Evolutionary conservation across 192 early-diverging fungal genomes (phyloP).

Genomic region (Dissophora globulifera): DNA sequence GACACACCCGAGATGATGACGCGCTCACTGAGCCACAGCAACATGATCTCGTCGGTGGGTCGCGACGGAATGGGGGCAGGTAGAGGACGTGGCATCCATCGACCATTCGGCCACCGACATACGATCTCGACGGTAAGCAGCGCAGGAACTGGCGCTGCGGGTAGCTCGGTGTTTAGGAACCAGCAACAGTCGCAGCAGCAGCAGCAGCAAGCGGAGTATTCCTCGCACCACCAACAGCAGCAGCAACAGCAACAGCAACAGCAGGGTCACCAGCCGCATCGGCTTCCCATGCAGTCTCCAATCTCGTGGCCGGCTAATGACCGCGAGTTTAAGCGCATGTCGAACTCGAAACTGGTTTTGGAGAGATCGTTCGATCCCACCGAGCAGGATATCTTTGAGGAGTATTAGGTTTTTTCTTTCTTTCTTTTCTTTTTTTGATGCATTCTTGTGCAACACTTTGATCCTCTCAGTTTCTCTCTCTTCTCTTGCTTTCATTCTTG

Average conservation of each 20-base stretch:
- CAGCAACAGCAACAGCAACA: constrained; percentile 27
- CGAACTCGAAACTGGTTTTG: constrained; percentile 44
- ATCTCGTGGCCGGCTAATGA: constrained; percentile 43
- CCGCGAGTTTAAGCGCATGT: constrained; percentile 52
- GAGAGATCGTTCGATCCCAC: constrained; percentile 36
- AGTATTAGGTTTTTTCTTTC: constrained; percentile 15
- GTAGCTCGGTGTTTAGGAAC: constrained; percentile 6
- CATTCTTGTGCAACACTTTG: too few relatives aligned
- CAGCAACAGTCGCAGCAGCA: constrained; percentile 15
- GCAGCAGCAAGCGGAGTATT: constrained; percentile 8
- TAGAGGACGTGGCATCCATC: background rate
- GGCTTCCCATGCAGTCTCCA: constrained; percentile 8
- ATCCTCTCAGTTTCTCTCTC: constrained; percentile 10
- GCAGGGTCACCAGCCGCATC: background rate
- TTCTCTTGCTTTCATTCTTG: too few relatives aligned
- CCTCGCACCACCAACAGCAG: constrained; percentile 6
- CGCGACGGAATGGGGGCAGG: constrained; percentile 2
- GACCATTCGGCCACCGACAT: background rate
- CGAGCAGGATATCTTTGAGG: constrained; percentile 42
- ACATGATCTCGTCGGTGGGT: background rate
- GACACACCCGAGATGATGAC: constrained; percentile 38
- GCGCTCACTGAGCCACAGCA: background rate
- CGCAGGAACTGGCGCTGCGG: background rate
- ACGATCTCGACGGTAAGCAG: background rate
- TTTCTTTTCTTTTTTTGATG: constrained; percentile 11